Evolutionary conservation across 805 yeast genomes (phyloP).

Genomic region (Metschnikowia drakensbergensis): DNA sequence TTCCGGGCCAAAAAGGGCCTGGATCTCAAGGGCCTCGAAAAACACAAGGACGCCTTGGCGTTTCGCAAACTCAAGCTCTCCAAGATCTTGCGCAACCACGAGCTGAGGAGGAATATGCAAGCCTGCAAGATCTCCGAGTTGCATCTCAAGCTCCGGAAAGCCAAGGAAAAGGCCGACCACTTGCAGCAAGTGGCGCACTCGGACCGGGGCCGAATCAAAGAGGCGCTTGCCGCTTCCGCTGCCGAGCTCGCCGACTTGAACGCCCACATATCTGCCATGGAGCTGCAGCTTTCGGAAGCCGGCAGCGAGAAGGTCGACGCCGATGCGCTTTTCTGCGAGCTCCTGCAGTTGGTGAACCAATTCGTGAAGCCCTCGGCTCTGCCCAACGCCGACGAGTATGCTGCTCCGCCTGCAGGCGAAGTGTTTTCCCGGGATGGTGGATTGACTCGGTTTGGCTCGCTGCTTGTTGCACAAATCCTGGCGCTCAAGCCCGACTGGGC

Average conservation of each 20-base stretch:
- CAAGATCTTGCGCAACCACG: constrained; percentile 19
- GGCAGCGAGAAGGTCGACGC: constrained; percentile 25
- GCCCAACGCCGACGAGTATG: constrained; percentile 6
- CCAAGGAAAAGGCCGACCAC: constrained; percentile 12
- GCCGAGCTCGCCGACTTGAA: constrained; percentile 20
- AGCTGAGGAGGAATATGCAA: constrained; percentile 7
- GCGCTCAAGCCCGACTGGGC: constrained; percentile 35
- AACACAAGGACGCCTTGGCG: constrained; percentile 30
- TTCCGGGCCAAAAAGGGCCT: constrained; percentile 26
- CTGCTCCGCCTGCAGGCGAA: too few relatives aligned
- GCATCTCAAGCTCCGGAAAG: constrained; percentile 9
- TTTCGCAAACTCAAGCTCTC: constrained; percentile 30
- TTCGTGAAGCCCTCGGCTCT: neutral
- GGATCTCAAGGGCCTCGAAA: constrained; percentile 31
- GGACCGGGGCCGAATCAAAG: constrained; percentile 5
- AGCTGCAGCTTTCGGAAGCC: constrained; percentile 22
- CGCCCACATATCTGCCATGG: constrained; percentile 23
- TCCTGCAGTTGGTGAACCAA: constrained; percentile 25
- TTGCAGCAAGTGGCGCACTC: constrained; percentile 5
- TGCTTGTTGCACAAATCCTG: constrained; percentile 23
- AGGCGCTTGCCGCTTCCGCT: constrained; percentile 9
- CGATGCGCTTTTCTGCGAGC: constrained; percentile 11
- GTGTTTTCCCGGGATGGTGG: constrained; percentile 31
- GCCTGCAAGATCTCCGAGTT: constrained; percentile 14
- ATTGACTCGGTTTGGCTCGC: constrained; percentile 25